A percentile compares a stretch with the other conserved stretches of the same genome.
phyloP scores from a whole-genome alignment of 1,139 yeast genomes.

The Yarrowia galli region DNA sequence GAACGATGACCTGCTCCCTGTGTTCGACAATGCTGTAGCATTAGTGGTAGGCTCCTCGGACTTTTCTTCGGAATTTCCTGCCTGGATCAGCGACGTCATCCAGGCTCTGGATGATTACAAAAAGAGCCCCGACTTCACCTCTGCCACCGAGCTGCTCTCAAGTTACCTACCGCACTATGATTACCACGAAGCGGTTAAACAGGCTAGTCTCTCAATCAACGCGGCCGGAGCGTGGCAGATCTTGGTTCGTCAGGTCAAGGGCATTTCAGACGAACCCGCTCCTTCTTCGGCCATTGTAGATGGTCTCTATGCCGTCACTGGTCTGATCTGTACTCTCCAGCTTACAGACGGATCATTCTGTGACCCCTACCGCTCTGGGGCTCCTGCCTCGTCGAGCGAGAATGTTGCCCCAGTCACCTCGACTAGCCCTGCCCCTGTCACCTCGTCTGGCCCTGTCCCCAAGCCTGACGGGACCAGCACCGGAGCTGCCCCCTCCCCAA shows the following conservation, averaged over 20 bases:
- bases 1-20: constrained; percentile 6
- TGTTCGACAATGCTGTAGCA: not conserved
- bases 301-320: too few relatives aligned
- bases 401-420: too few relatives aligned
- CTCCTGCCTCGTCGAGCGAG: too few relatives aligned
- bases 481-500: too few relatives aligned
- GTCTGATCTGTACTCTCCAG: too few relatives aligned
- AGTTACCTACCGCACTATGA: not conserved
- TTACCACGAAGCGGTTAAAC: not conserved
- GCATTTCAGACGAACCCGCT: not conserved
- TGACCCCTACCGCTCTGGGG: too few relatives aligned
- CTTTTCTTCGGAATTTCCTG: not conserved
- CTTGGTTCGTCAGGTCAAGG: not conserved
- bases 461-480: too few relatives aligned
- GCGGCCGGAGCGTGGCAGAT: not conserved
- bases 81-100: not conserved
- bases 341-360: too few relatives aligned
- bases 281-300: too few relatives aligned
- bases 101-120: not conserved
- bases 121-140: not conserved
- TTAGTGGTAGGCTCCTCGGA: not conserved
- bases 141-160: not conserved
- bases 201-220: not conserved
- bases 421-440: too few relatives aligned
- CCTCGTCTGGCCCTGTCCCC: too few relatives aligned